These are phyloP conservation scores for Ustulina deusta DNA, from an alignment of 2,329 filamentous ascomycete species.

Conservation along the genomic window DNA sequence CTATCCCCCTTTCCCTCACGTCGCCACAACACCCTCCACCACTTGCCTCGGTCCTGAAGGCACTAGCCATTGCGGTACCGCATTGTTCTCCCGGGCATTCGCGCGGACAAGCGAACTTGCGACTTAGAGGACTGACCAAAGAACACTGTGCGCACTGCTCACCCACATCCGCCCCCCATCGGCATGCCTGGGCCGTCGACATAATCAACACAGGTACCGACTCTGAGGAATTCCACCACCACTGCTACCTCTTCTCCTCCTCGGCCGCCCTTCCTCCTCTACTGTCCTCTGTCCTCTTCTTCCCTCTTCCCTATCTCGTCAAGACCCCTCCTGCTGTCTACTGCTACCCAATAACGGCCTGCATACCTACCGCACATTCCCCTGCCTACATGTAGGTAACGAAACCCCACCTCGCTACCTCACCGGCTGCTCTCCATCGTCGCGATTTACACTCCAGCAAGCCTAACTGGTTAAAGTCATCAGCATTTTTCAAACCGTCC, in stretches of 20 bases:
- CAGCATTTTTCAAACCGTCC: constrained; percentile 35
- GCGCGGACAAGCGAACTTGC: constrained; percentile 35
- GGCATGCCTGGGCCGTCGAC: constrained; percentile 37
- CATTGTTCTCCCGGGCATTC: constrained; percentile 25
- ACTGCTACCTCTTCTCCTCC: constrained; percentile 25
- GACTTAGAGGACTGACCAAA: constrained; percentile 22
- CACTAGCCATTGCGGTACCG: constrained; percentile 31
- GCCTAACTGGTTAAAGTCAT: constrained; percentile 37
- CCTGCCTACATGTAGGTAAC: constrained; percentile 28
- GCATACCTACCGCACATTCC: constrained; percentile 14
- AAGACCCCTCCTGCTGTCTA: constrained; percentile 9
- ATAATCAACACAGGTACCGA: constrained; percentile 21
- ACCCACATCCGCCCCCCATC: constrained; percentile 31
- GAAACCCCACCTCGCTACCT: constrained; percentile 38
- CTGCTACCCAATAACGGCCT: constrained; percentile 33
- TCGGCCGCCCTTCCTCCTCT: constrained; percentile 10
- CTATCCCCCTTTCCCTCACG: constrained; percentile 24
- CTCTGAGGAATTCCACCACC: constrained; percentile 34
- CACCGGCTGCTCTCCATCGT: constrained; percentile 36
- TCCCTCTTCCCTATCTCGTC: constrained; percentile 1
- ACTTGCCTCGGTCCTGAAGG: constrained; percentile 33
- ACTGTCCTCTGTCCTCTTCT: background rate
- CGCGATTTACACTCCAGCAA: constrained; percentile 34
- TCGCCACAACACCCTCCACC: constrained; percentile 32
- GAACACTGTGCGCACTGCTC: constrained; percentile 39